Evolutionary conservation across 2,329 filamentous ascomycete species (phyloP).

Genomic region (Parastagonospora avenae): DNA sequence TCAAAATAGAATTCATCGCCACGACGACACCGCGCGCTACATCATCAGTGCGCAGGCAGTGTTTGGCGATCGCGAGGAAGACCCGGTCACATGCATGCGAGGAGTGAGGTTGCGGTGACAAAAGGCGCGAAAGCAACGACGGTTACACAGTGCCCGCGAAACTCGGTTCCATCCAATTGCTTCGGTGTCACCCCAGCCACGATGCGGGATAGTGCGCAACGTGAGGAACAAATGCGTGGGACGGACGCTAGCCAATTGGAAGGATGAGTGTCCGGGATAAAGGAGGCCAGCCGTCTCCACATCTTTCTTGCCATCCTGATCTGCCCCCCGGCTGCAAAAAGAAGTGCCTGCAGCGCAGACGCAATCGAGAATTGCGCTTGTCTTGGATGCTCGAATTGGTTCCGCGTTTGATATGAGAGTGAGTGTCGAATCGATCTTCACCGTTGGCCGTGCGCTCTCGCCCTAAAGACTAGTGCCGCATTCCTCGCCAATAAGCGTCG

Average conservation of each 20-base stretch:
- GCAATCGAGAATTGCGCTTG: constrained; percentile 1
- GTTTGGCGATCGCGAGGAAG: neutral
- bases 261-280: constrained; percentile 9
- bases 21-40: constrained; percentile 8
- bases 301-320: neutral
- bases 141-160: constrained; percentile 9
- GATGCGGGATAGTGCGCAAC: constrained; percentile 21
- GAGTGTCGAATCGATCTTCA: constrained; percentile 11
- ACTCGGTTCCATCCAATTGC: constrained; percentile 13
- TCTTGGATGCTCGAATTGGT: constrained; percentile 5
- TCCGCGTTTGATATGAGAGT: constrained; percentile 3
- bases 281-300: constrained; percentile 7
- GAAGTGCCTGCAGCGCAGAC: neutral
- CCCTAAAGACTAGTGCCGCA: constrained; percentile 9
- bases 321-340: neutral
- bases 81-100: constrained; percentile 1
- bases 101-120: constrained; percentile 2
- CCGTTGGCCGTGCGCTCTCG: constrained; percentile 4
- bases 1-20: constrained; percentile 7
- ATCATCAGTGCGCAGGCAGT: constrained; percentile 1
- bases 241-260: constrained; percentile 10
- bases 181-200: constrained; percentile 38
- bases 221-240: constrained; percentile 22
- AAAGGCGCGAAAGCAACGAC: neutral
- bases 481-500: constrained; percentile 17